Conservation (phyloP, 441 rosid genomes). For the Erodium texanum region DNA sequence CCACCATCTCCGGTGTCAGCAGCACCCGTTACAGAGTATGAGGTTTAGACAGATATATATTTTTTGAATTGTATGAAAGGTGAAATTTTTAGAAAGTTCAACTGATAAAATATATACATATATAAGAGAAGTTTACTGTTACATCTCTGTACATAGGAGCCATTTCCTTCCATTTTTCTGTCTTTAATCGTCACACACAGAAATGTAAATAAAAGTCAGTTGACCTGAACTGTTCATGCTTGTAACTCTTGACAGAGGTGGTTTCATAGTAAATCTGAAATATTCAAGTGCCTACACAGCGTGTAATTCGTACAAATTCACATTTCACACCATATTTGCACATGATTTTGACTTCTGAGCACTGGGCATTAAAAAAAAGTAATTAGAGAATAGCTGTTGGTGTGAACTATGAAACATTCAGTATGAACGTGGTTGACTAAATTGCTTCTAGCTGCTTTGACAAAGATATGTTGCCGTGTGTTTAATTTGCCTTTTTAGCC, state of each 20-base stretch:
- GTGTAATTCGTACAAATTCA: not conserved
- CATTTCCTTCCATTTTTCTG: no score
- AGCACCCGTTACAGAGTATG: slow-evolving; percentile 46
- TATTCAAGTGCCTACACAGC: not conserved
- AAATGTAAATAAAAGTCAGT: not conserved
- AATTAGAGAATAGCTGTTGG: not conserved
- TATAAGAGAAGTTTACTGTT: not conserved
- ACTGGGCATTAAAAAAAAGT: not conserved
- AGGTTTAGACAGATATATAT: slow-evolving; percentile 38
- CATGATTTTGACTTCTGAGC: not conserved
- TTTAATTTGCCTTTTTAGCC: no score
- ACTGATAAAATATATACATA: not conserved
- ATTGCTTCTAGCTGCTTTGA: not conserved
- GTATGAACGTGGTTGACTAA: slow-evolving; percentile 21
- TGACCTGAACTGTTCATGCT: no score
- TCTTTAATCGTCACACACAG: not conserved
- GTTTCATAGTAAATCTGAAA: not conserved
- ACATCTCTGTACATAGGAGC: not conserved
- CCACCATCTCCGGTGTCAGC: slow-evolving; percentile 34
- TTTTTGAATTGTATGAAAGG: not conserved
- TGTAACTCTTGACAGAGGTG: no score
- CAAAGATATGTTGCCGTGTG: no score
- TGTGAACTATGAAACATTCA: slow-evolving; percentile 3
- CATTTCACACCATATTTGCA: not conserved
- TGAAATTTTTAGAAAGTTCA: not conserved